Base-by-base conservation (phyloP, 2,329 filamentous ascomycete genomes). In the Ophiocordyceps australis region DNA sequence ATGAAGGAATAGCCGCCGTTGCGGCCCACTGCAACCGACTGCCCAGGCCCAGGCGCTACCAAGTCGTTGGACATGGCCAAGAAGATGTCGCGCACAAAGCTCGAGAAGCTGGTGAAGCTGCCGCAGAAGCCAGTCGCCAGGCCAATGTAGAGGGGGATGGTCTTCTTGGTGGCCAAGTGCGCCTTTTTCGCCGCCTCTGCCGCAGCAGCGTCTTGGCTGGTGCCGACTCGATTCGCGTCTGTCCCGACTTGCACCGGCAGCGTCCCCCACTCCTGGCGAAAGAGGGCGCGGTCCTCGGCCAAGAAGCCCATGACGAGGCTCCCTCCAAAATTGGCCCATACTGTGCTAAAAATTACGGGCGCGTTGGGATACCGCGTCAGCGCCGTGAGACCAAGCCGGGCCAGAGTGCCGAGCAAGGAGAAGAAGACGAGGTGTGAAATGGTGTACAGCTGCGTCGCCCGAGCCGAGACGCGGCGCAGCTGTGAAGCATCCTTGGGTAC, bases 321-420 rank as follows among this genome's bases (percentile, higher is more conserved):
- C 2, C 86, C 86, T 2, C 60, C 69, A 24, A 93, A 74, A 41
- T 95, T 94, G 32, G 83, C 74, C 86, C 86, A 95, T 14, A 92
- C 50, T 3, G 78, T 73, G 26, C 70, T 65, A 28, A 80, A 85
- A 5, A 69, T 56, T 14, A 89, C 57, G 0, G 83, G 82, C 0
- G 78, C 69, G 14, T 74, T 76, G 2, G 77, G 72, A 45, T 92
- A 94, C 29, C 62, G 68, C 0, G 82, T 89, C 26, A 94, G 53
- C 24, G 75, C 74, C 42, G 83, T 70, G 7, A 93, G 53, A 4
- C 83, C 85, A 1, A 94, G 55, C 9, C 86, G 69, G 1, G 82
- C 79, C 15, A 94, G 63, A 0, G 83, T 89, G 19, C 86, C 86
- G 20, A 86, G 51, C 12, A 94, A 63, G 12, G 85, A 73, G 50